phyloP scores from a whole-genome alignment of 345 rosid genomes.

The Moricandia arvensis region DNA sequence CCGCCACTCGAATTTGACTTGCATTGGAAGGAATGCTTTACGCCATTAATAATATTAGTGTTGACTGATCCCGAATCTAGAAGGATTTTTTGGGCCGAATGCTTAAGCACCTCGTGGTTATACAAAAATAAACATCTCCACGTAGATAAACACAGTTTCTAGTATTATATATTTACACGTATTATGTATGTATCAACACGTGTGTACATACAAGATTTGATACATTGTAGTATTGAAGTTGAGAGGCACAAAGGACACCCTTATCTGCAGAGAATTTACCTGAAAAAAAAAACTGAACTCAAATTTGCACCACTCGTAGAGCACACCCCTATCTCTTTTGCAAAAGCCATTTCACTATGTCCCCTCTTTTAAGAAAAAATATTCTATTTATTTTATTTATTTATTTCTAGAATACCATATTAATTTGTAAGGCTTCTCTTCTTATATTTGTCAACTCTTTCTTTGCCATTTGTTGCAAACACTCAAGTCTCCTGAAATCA shows the following conservation, averaged over 20 bases:
- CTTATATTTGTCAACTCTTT: conserved; percentile 18
- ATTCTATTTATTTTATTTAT: not conserved
- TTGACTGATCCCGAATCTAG: no score
- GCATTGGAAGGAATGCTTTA: no score
- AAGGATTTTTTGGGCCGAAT: no score
- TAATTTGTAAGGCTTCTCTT: conserved; percentile 3
- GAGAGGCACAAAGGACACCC: conserved; percentile 14
- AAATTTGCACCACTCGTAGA: conserved; percentile 51
- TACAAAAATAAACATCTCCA: no score
- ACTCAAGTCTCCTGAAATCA: conserved; percentile 22
- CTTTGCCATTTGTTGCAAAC: conserved; percentile 34
- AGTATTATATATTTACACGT: no score
- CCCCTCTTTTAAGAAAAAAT: not conserved
- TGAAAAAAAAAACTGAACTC: conserved; percentile 28
- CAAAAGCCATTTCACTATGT: conserved; percentile 51
- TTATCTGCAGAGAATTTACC: not conserved
- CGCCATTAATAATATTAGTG: no score
- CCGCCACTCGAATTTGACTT: no score
- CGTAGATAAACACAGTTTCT: no score
- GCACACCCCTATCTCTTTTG: conserved; percentile 72
- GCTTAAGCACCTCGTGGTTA: no score
- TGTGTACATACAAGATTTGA: not conserved
- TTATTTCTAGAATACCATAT: conserved; percentile 2
- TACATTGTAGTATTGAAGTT: conserved; percentile 1
- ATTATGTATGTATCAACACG: not conserved